Percentiles rank a stretch among this genome's conserved stretches.
Evolutionary conservation across 2,329 filamentous ascomycete species (phyloP).

Genomic region (Alternaria hordeiaustralica): DNA sequence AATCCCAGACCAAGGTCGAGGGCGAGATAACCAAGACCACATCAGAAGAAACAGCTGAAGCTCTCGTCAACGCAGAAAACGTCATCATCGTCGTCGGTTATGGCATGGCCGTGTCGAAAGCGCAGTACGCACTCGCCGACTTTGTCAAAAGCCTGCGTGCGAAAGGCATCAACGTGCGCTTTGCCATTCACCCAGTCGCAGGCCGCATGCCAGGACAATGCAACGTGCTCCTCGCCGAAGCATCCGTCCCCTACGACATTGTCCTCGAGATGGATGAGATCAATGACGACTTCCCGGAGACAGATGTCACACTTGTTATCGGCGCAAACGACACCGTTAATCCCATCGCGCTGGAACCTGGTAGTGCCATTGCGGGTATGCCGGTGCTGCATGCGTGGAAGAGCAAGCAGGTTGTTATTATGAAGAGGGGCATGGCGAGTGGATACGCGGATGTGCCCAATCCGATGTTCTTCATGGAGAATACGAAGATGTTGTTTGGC

Average conservation of each 20-base stretch:
- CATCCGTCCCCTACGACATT: conserved; percentile 87
- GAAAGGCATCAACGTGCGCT: conserved; percentile 81
- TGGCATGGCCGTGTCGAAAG: conserved; percentile 93
- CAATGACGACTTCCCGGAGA: conserved; percentile 87
- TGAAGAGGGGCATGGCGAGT: conserved; percentile 90
- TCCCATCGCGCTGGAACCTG: conserved; percentile 83
- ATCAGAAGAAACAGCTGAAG: conserved; percentile 80
- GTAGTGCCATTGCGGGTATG: conserved; percentile 88
- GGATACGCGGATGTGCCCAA: conserved; percentile 92
- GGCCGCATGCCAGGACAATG: conserved; percentile 94
- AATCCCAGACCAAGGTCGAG: conserved; percentile 75
- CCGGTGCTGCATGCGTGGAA: conserved; percentile 92
- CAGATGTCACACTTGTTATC: conserved; percentile 86
- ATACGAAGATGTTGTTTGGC: conserved; percentile 89
- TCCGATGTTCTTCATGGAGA: conserved; percentile 91
- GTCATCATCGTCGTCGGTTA: conserved; percentile 93
- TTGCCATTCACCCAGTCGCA: conserved; percentile 89
- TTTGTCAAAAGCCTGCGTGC: conserved; percentile 77
- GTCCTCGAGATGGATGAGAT: conserved; percentile 96
- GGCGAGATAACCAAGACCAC: conserved; percentile 79
- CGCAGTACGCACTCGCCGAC: conserved; percentile 87
- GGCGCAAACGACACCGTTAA: conserved; percentile 94
- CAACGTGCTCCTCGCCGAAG: conserved; percentile 88
- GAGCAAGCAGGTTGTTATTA: conserved; percentile 89
- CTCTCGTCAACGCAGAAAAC: conserved; percentile 75